phyloP scores from a whole-genome alignment of 805 yeast species.

The Ogataea methylovora region DNA sequence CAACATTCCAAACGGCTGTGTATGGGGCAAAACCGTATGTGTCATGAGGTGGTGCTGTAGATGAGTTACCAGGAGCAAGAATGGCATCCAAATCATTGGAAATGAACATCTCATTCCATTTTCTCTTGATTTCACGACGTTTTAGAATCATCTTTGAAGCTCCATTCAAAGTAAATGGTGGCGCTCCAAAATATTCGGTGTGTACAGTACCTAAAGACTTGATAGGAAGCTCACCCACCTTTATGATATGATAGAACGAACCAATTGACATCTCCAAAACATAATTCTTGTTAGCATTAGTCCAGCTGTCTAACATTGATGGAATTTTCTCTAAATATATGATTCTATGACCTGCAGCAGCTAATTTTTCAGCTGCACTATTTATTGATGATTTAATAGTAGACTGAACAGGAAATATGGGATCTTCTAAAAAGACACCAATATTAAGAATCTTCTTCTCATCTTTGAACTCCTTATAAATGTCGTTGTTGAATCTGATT shows the following conservation, averaged over 20 bases:
- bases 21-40: constrained; percentile 10
- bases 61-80: constrained; percentile 9
- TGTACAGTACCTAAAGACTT: constrained; percentile 2
- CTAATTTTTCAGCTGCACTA: constrained; percentile 22
- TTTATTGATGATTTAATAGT: constrained; percentile 30
- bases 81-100: constrained; percentile 7
- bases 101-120: constrained; percentile 6
- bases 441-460: constrained; percentile 22
- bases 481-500: too few species aligned
- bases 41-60: constrained; percentile 14
- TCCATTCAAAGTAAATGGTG: constrained; percentile 3
- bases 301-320: too few species aligned
- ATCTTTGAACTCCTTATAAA: not conserved
- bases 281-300: constrained; percentile 1
- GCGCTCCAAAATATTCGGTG: constrained; percentile 4
- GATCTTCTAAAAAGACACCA: constrained; percentile 47
- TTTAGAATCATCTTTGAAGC: not conserved
- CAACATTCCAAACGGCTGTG: constrained; percentile 12
- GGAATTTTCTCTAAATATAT: too few species aligned
- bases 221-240: constrained; percentile 6
- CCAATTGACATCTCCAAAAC: not conserved
- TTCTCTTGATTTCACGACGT: not conserved
- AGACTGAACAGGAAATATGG: constrained; percentile 47
- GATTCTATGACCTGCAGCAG: constrained; percentile 1
- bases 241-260: not conserved